phyloP scores from a whole-genome alignment of 2,329 filamentous ascomycete species.

The Arthrobotrys entomopaga region DNA sequence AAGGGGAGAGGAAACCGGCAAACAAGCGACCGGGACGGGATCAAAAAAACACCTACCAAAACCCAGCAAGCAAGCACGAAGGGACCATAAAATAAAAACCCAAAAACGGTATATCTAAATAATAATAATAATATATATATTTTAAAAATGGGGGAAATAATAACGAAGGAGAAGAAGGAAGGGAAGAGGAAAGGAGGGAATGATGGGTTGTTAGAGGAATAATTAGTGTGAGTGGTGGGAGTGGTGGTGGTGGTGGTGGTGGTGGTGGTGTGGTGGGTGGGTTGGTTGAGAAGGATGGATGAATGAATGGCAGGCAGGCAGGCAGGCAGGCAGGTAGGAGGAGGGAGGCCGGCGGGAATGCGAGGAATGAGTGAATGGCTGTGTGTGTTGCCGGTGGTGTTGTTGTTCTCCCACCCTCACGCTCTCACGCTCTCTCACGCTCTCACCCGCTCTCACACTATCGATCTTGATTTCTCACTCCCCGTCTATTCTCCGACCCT shows the following conservation, averaged over 20 bases:
- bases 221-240: background rate
- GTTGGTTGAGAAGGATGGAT: constrained; percentile 11
- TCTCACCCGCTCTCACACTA: background rate
- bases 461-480: background rate
- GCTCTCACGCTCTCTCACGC: background rate
- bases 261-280: background rate
- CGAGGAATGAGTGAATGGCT: constrained; percentile 26
- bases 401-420: constrained; percentile 3
- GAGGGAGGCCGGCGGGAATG: constrained; percentile 35
- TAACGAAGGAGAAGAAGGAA: too few species aligned
- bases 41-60: background rate
- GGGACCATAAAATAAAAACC: background rate
- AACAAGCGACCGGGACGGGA: too few species aligned
- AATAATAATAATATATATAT: too few species aligned
- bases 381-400: constrained; percentile 41
- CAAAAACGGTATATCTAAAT: background rate
- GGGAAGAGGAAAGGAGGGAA: constrained; percentile 6
- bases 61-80: background rate
- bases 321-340: constrained; percentile 22
- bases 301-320: constrained; percentile 32
- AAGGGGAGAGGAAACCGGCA: constrained; percentile 1
- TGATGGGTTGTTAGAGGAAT: background rate
- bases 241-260: constrained; percentile 4
- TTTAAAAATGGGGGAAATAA: too few species aligned
- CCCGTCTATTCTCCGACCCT: too few species aligned